phyloP scores from a whole-genome alignment of 2,329 filamentous ascomycete species.

The Colletotrichum karsti region DNA sequence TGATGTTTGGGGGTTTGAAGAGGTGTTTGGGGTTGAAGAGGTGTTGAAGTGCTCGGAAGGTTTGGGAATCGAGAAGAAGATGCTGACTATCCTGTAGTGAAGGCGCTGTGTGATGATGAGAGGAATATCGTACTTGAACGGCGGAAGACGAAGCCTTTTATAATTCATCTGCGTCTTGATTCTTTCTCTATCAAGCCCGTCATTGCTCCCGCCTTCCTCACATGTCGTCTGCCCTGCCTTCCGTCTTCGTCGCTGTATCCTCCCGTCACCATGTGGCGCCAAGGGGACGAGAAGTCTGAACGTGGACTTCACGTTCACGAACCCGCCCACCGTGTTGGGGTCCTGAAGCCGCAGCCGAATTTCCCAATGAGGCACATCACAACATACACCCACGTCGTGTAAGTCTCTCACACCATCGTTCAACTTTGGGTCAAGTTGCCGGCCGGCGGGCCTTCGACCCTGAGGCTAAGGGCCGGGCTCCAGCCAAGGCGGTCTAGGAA shows the following conservation, averaged over 20 bases:
- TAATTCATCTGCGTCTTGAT: background rate
- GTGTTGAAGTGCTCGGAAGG: background rate
- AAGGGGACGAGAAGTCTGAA: background rate
- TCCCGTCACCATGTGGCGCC: background rate
- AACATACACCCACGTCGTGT: background rate
- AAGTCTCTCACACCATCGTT: background rate
- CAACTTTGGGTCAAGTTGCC: background rate
- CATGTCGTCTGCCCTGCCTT: background rate
- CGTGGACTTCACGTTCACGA: slow-evolving; percentile 5
- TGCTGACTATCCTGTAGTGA: slow-evolving; percentile 27
- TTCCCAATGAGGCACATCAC: background rate
- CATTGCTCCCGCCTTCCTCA: background rate
- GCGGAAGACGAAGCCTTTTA: slow-evolving; percentile 14
- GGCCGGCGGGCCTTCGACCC: background rate
- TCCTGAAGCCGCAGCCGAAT: background rate
- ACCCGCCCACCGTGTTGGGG: background rate
- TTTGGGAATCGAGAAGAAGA: slow-evolving; percentile 9
- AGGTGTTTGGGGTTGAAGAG: background rate
- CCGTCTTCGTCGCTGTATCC: slow-evolving; percentile 10
- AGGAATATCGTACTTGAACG: background rate
- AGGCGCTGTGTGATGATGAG: slow-evolving; percentile 17
- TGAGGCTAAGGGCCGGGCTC: slow-evolving; percentile 11
- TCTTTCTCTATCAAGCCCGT: background rate
- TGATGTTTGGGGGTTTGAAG: background rate
- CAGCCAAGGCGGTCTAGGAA: slow-evolving; percentile 9